phyloP scores from a whole-genome alignment of 2,329 filamentous ascomycete species.

The Pseudogymnoascus sp. region DNA sequence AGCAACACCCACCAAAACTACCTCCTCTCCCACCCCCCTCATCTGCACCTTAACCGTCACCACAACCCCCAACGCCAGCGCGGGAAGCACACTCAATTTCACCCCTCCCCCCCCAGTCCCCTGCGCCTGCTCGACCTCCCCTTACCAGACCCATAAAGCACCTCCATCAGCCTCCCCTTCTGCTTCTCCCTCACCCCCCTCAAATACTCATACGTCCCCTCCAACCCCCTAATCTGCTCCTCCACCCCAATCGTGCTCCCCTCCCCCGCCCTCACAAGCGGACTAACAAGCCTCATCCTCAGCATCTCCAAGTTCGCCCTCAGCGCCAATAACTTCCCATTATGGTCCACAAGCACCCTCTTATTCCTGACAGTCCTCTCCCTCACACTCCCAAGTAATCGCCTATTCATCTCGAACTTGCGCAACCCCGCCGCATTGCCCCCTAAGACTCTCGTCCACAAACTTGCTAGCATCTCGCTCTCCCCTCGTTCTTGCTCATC shows the following conservation, averaged over 20 bases:
- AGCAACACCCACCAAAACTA: neutral
- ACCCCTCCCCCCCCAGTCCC: conserved; percentile 3
- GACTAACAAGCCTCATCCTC: conserved; percentile 73
- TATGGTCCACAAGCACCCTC: conserved; percentile 76
- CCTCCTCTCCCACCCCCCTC: conserved; percentile 25
- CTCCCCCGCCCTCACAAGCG: conserved; percentile 66
- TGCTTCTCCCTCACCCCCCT: conserved; percentile 69
- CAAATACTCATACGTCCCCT: conserved; percentile 72
- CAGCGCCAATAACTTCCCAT: conserved; percentile 72
- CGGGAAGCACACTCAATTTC: conserved; percentile 39
- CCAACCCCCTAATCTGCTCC: conserved; percentile 77
- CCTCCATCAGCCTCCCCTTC: conserved; percentile 75
- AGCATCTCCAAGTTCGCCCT: conserved; percentile 84
- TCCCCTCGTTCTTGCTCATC: conserved; percentile 74
- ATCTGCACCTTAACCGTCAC: conserved; percentile 59
- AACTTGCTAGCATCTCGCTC: conserved; percentile 70
- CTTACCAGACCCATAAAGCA: conserved; percentile 53
- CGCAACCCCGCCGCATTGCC: conserved; percentile 65
- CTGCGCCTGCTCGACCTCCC: conserved; percentile 9
- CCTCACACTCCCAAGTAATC: conserved; percentile 70
- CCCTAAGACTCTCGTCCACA: conserved; percentile 83
- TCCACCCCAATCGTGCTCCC: conserved; percentile 67
- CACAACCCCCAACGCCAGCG: conserved; percentile 52
- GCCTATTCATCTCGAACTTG: conserved; percentile 88
- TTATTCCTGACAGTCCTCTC: conserved; percentile 83